Conservation (phyloP, 164 flowering plant species). For the Magnolia kwangsiensis region DNA sequence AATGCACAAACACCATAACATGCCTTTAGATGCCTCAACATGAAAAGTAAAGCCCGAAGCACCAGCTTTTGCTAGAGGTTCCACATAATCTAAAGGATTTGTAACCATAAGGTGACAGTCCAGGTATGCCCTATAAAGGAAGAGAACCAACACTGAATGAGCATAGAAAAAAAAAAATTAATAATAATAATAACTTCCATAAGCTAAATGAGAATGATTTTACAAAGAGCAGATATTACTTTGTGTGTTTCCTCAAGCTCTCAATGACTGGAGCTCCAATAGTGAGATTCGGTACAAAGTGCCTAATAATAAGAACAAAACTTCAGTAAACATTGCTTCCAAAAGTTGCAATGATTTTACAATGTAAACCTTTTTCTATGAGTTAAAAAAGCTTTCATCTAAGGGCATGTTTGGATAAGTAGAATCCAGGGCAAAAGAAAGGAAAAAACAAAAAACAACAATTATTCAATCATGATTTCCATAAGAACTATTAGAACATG, state of each 20-base stretch:
- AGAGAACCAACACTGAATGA: conserved; percentile 1
- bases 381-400: no score
- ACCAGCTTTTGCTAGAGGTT: conserved; percentile 87
- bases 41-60: conserved; percentile 99
- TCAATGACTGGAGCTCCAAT: conserved; percentile 94
- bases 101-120: conserved; percentile 99
- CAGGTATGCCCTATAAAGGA: conserved; percentile 65
- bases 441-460: no score
- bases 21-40: conserved; percentile 87
- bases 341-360: not conserved
- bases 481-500: no score
- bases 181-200: not conserved
- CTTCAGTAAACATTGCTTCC: not conserved
- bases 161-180: not conserved
- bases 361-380: not conserved
- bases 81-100: conserved; percentile 95
- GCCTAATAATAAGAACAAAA: conserved; percentile 49
- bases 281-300: conserved; percentile 94
- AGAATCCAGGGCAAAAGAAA: not conserved
- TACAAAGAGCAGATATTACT: conserved; percentile 36
- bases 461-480: no score
- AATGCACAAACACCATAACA: not conserved
- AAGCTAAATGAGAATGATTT: not conserved
- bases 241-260: conserved; percentile 91
- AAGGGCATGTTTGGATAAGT: not conserved